phyloP scores from a whole-genome alignment of 2,329 filamentous ascomycete species.

The Trichophyton schoenleinii region DNA sequence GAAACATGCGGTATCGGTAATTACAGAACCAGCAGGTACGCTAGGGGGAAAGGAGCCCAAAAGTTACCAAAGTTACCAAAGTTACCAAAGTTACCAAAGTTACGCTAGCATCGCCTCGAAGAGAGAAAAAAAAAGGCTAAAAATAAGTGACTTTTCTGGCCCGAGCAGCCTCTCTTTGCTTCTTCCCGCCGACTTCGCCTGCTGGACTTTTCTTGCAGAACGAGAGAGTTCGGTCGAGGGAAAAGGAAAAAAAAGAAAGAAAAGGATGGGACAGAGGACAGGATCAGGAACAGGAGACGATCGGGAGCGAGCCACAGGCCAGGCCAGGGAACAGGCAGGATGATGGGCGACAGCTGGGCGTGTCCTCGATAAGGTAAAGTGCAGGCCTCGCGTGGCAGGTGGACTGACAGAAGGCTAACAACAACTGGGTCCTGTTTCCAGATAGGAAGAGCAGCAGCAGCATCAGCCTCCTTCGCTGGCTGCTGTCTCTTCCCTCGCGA shows the following conservation, averaged over 20 bases:
- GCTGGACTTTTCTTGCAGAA: neutral
- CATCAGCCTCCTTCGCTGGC: no score
- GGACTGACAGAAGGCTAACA: neutral
- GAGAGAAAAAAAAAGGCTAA: neutral
- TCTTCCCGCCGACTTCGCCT: neutral
- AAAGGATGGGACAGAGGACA: neutral
- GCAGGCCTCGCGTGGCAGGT: neutral
- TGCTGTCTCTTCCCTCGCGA: no score
- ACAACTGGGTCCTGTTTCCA: neutral
- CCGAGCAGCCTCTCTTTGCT: neutral
- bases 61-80: neutral
- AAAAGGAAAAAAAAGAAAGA: no score
- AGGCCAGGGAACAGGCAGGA: neutral
- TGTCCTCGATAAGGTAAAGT: neutral
- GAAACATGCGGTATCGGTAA: conserved; percentile 1
- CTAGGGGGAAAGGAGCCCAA: neutral
- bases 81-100: neutral
- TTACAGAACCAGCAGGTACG: neutral
- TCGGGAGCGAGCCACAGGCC: neutral
- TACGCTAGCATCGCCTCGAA: neutral
- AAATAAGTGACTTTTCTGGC: neutral
- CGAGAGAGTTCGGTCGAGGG: no score
- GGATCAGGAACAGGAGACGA: neutral
- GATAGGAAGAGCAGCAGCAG: no score
- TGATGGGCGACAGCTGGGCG: neutral